phyloP scores from a whole-genome alignment of 768 basidiomycete genomes.

The Phanerodontia chrysosporium region DNA sequence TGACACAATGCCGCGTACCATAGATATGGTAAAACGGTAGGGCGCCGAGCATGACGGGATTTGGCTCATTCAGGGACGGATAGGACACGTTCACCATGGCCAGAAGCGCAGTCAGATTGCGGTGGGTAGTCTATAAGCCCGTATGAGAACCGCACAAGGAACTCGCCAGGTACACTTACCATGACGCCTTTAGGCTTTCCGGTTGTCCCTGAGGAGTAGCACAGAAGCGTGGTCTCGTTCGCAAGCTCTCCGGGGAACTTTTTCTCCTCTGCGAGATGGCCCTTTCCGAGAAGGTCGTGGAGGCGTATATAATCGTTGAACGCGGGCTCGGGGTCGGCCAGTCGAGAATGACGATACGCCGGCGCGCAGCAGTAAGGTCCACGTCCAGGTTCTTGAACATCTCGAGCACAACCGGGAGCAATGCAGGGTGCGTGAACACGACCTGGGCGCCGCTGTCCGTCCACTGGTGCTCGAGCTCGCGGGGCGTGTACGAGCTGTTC shows the following conservation, averaged over 20 bases:
- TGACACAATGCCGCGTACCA: constrained; percentile 22
- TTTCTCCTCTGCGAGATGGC: constrained; percentile 49
- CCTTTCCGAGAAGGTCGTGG: constrained; percentile 47
- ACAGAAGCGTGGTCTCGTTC: constrained; percentile 60
- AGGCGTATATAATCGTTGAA: constrained; percentile 34
- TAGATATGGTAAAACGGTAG: constrained; percentile 59
- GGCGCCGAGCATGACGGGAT: constrained; percentile 56
- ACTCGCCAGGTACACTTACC: constrained; percentile 16
- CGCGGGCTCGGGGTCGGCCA: constrained; percentile 17
- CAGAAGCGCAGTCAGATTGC: constrained; percentile 60
- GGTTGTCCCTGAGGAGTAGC: constrained; percentile 68
- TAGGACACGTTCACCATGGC: constrained; percentile 46
- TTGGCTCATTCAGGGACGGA: constrained; percentile 32
- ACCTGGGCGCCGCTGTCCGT: constrained; percentile 59
- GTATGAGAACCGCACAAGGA: neutral
- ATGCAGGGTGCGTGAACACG: constrained; percentile 61
- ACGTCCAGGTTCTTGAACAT: constrained; percentile 53
- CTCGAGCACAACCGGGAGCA: constrained; percentile 48
- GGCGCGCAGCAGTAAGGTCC: constrained; percentile 40
- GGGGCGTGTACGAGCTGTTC: constrained; percentile 64
- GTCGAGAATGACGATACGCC: constrained; percentile 53
- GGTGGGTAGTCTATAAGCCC: constrained; percentile 48
- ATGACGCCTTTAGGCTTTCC: constrained; percentile 73
- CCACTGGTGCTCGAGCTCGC: constrained; percentile 72
- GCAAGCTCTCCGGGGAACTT: constrained; percentile 47